phyloP scores from a whole-genome alignment of 2,329 filamentous ascomycete genomes.

The Dothidotthia symphoricarpi region DNA sequence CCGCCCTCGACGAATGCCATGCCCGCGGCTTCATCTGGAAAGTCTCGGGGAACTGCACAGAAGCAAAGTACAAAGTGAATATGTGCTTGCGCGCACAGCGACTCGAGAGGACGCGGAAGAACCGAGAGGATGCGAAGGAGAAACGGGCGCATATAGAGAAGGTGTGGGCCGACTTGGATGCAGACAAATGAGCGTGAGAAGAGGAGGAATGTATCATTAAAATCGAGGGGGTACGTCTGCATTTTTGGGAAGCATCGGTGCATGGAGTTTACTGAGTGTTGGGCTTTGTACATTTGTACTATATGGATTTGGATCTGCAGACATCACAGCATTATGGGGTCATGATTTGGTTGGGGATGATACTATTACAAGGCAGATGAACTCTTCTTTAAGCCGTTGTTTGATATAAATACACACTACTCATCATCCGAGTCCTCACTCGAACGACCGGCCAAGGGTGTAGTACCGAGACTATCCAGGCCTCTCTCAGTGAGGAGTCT shows the following conservation, averaged over 20 bases:
- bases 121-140: slow-evolving; percentile 66
- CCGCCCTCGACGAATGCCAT: slow-evolving; percentile 91
- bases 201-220: too few species aligned
- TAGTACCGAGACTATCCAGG: slow-evolving; percentile 39
- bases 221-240: too few species aligned
- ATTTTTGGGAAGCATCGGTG: too few species aligned
- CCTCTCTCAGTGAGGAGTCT: slow-evolving; percentile 35
- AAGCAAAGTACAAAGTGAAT: slow-evolving; percentile 79
- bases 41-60: slow-evolving; percentile 84
- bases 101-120: slow-evolving; percentile 71
- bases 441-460: slow-evolving; percentile 28
- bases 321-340: too few species aligned
- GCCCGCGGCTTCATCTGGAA: slow-evolving; percentile 90
- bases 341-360: too few species aligned
- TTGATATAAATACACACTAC: slow-evolving; percentile 16
- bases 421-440: slow-evolving; percentile 28
- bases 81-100: slow-evolving; percentile 80
- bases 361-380: slow-evolving; percentile 7
- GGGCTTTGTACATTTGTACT: too few species aligned
- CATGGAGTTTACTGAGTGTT: too few species aligned
- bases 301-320: too few species aligned
- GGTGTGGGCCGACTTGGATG: slow-evolving; percentile 76
- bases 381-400: slow-evolving; percentile 3
- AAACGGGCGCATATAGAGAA: slow-evolving; percentile 73
- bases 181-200: slow-evolving; percentile 52